Evolutionary conservation across 306 rosid species (phyloP).

Genomic region (Carpinus viminea): DNA sequence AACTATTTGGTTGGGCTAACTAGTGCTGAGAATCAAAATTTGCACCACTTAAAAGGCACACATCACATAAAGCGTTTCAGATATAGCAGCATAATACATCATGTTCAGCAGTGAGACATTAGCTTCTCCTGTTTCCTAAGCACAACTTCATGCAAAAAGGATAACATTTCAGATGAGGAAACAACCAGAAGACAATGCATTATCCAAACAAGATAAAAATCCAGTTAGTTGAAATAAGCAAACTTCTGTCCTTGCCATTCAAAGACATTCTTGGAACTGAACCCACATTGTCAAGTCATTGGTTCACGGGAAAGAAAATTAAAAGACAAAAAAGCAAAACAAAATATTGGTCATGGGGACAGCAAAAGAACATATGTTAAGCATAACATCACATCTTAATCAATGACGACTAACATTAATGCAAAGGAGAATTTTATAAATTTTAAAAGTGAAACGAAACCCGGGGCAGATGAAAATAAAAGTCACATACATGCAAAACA

Average conservation of each 20-base stretch:
- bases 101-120: slow-evolving; percentile 4
- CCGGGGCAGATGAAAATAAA: background rate
- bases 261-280: background rate
- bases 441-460: background rate
- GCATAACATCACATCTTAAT: background rate
- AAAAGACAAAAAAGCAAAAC: background rate
- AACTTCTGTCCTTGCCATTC: background rate
- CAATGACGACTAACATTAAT: background rate
- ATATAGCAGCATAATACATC: background rate
- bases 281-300: background rate
- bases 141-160: slow-evolving; percentile 2
- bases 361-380: background rate
- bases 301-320: background rate
- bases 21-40: background rate
- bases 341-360: background rate
- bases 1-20: background rate
- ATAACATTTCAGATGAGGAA: background rate
- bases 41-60: background rate
- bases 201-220: background rate
- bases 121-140: slow-evolving; percentile 4
- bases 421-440: background rate
- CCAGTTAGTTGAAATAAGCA: background rate
- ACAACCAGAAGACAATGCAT: background rate
- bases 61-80: background rate
- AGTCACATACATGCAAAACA: background rate